Evolutionary conservation across 805 yeast genomes (phyloP).

Genomic region (Candida nanaspora): DNA sequence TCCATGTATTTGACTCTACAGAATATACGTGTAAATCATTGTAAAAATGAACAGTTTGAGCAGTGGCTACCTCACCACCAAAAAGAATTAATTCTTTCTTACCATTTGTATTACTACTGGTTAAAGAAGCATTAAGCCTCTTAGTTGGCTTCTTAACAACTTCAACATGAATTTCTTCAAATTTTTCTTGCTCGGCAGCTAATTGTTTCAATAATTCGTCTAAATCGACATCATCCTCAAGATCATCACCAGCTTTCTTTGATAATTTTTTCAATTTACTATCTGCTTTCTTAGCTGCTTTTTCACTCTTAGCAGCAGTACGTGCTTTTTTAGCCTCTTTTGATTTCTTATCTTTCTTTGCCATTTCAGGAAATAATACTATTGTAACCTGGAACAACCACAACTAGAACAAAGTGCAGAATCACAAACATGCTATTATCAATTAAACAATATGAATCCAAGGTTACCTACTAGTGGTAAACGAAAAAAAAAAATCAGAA

Average conservation of each 20-base stretch:
- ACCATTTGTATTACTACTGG: slow-evolving; percentile 68
- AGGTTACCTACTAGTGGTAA: too few species aligned
- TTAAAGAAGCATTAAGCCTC: slow-evolving; percentile 69
- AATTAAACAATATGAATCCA: too few species aligned
- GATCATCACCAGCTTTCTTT: slow-evolving; percentile 73
- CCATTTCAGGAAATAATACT: slow-evolving; percentile 56
- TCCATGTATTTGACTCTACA: slow-evolving; percentile 77
- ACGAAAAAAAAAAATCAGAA: too few species aligned
- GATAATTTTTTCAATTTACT: slow-evolving; percentile 62
- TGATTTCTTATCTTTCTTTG: slow-evolving; percentile 74
- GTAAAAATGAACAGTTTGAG: slow-evolving; percentile 56
- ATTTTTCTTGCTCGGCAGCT: slow-evolving; percentile 73
- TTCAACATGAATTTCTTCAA: slow-evolving; percentile 62
- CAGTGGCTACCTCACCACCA: slow-evolving; percentile 75
- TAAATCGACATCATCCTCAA: slow-evolving; percentile 75
- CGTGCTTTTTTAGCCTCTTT: slow-evolving; percentile 91
- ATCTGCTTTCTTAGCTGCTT: slow-evolving; percentile 68
- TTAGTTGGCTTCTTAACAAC: slow-evolving; percentile 53
- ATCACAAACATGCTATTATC: too few species aligned
- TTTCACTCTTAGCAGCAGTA: slow-evolving; percentile 73
- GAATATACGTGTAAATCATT: slow-evolving; percentile 74
- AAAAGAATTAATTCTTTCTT: slow-evolving; percentile 73
- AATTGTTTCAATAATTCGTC: slow-evolving; percentile 75
- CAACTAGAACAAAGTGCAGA: too few species aligned
- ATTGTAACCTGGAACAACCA: too few species aligned